phyloP scores from a whole-genome alignment of 2,329 filamentous ascomycete species.

The Phoma sp. region DNA sequence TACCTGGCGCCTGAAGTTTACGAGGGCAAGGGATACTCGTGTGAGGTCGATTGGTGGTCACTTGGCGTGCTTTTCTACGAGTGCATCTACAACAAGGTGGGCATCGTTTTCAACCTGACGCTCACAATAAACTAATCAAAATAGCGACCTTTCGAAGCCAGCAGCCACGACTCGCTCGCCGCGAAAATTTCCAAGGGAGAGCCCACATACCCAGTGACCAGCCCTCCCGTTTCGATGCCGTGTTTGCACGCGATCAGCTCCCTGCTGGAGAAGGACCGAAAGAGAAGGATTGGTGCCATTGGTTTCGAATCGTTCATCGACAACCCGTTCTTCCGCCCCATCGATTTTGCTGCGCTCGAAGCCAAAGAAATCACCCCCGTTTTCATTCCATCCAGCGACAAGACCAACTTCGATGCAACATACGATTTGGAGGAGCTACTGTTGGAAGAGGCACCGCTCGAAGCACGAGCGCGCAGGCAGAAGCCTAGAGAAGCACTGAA shows the following conservation, averaged over 20 bases:
- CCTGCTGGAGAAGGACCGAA: conserved; percentile 80
- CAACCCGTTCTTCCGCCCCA: conserved; percentile 85
- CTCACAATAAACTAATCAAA: conserved; percentile 3
- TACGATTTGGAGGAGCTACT: conserved; percentile 95
- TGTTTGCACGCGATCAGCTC: conserved; percentile 90
- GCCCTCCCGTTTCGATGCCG: conserved; percentile 84
- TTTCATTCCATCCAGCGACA: conserved; percentile 92
- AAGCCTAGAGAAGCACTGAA: conserved; percentile 92
- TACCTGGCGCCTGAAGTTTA: conserved; percentile 98
- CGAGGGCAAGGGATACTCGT: conserved; percentile 84
- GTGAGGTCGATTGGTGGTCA: conserved; percentile 98
- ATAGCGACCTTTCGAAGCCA: conserved; percentile 91
- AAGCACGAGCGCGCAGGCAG: conserved; percentile 89
- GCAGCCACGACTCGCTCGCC: conserved; percentile 80
- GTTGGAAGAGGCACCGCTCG: conserved; percentile 91
- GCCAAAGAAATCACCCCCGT: conserved; percentile 88
- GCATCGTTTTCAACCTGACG: conserved; percentile 18
- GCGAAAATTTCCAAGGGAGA: conserved; percentile 81
- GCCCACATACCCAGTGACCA: conserved; percentile 90
- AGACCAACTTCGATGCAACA: conserved; percentile 98
- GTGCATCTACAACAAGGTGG: conserved; percentile 97
- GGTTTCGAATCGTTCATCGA: conserved; percentile 84
- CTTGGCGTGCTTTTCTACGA: conserved; percentile 98
- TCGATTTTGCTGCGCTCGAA: conserved; percentile 86
- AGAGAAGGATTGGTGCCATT: conserved; percentile 81